Evolutionary conservation across 768 basidiomycete genomes (phyloP).

Genomic region (Gelatoporia subvermispora): DNA sequence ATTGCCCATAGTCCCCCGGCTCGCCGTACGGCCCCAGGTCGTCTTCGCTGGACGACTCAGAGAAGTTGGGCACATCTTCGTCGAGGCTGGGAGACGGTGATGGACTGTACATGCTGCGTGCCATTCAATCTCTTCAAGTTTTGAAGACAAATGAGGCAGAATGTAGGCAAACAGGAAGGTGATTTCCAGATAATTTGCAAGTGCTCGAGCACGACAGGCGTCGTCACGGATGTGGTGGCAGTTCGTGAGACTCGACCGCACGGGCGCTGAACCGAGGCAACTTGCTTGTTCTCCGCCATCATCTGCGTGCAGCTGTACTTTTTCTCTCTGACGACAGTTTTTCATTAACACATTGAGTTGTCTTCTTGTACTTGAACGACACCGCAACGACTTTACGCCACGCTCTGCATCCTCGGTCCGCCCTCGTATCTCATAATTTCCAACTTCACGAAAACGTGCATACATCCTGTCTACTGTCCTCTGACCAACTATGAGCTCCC

Average conservation of each 20-base stretch:
- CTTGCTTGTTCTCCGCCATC: background rate
- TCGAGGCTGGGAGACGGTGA: conserved; percentile 32
- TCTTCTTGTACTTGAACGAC: too few species aligned
- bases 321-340: too few species aligned
- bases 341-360: too few species aligned
- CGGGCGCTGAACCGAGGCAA: too few species aligned
- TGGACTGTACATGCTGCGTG: conserved; percentile 31
- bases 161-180: too few species aligned
- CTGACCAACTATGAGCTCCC: conserved; percentile 17
- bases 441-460: too few species aligned
- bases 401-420: too few species aligned
- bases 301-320: background rate
- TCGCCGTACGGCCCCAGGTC: conserved; percentile 5
- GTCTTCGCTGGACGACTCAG: conserved; percentile 23
- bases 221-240: background rate
- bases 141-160: too few species aligned
- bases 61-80: conserved; percentile 12
- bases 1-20: conserved; percentile 16
- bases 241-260: background rate
- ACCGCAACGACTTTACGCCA: too few species aligned
- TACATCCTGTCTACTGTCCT: background rate
- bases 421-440: too few species aligned
- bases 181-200: too few species aligned
- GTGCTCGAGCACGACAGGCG: background rate
- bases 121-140: conserved; percentile 12